A percentile compares a stretch with the other conserved stretches of the same genome.
phyloP scores from a whole-genome alignment of 1,284 basidiomycete species.

The Irpex rosettiformis region DNA sequence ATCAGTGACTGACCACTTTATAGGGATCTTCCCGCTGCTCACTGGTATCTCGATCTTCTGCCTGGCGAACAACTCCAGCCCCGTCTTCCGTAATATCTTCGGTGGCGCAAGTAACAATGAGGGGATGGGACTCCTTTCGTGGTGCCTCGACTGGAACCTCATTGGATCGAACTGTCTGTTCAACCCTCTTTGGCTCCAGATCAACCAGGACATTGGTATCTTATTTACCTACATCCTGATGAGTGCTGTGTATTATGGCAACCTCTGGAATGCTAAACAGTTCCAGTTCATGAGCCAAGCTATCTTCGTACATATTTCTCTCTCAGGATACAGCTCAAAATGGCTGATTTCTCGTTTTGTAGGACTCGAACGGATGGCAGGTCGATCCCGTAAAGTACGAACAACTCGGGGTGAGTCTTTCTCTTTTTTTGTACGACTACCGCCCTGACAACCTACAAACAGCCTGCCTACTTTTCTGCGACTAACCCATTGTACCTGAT shows the following conservation, averaged over 20 bases:
- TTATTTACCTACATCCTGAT: slow-evolving; percentile 30
- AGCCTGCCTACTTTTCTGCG: slow-evolving; percentile 30
- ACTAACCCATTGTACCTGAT: slow-evolving; percentile 30
- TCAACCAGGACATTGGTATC: slow-evolving; percentile 32
- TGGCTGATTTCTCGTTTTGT: background rate
- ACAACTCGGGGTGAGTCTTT: slow-evolving; percentile 23
- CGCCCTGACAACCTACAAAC: background rate
- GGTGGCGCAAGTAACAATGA: slow-evolving; percentile 62
- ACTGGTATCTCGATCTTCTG: slow-evolving; percentile 57
- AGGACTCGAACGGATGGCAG: slow-evolving; percentile 26
- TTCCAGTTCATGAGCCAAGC: slow-evolving; percentile 33
- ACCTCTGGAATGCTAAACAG: slow-evolving; percentile 29
- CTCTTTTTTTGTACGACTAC: background rate
- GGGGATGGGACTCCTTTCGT: slow-evolving; percentile 45
- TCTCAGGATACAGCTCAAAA: background rate
- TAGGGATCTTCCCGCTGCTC: slow-evolving; percentile 34
- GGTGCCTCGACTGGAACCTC: slow-evolving; percentile 55
- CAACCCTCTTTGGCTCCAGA: slow-evolving; percentile 29
- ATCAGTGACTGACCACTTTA: background rate
- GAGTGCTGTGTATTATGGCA: slow-evolving; percentile 31
- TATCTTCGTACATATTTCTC: slow-evolving; percentile 24
- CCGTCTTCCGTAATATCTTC: slow-evolving; percentile 52
- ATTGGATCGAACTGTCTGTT: slow-evolving; percentile 28
- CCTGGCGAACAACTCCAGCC: slow-evolving; percentile 46
- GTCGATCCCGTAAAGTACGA: slow-evolving; percentile 28